Evolutionary conservation across 2,329 filamentous ascomycete species (phyloP).

Genomic region (Fusarium domesticum): DNA sequence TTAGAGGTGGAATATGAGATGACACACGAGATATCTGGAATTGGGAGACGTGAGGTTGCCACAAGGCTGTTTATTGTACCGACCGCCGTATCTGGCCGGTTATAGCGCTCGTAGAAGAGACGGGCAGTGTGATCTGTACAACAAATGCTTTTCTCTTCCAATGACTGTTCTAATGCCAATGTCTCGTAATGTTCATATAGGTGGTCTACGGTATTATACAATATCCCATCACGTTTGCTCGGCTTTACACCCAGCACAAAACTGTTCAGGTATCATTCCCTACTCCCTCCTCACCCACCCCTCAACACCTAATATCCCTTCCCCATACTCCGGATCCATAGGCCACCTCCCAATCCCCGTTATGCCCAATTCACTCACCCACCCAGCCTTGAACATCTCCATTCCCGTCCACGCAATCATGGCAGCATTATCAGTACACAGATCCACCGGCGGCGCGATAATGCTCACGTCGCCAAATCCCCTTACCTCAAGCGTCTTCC

Average conservation of each 20-base stretch:
- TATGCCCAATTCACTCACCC: conserved; percentile 59
- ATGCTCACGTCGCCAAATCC: conserved; percentile 62
- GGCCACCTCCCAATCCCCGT: conserved; percentile 68
- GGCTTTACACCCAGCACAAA: neutral
- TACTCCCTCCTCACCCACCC: conserved; percentile 42
- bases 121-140: conserved; percentile 29
- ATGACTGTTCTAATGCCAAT: neutral
- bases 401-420: conserved; percentile 96
- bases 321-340: conserved; percentile 59
- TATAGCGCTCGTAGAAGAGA: conserved; percentile 1
- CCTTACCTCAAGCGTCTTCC: conserved; percentile 57
- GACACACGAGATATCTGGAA: conserved; percentile 5
- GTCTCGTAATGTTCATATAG: conserved; percentile 3
- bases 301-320: conserved; percentile 61
- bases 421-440: conserved; percentile 93
- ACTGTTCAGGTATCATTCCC: neutral
- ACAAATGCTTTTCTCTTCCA: conserved; percentile 28
- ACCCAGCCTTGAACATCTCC: conserved; percentile 86
- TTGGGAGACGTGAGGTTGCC: conserved; percentile 22
- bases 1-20: conserved; percentile 2
- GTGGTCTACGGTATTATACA: conserved; percentile 13
- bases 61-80: conserved; percentile 9
- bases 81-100: neutral
- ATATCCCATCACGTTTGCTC: no score
- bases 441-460: conserved; percentile 67